A percentile compares a stretch with the other conserved stretches of the same genome.
Evolutionary conservation across 2,329 filamentous ascomycete genomes (phyloP).

Genomic region (Fusarium falciforme): DNA sequence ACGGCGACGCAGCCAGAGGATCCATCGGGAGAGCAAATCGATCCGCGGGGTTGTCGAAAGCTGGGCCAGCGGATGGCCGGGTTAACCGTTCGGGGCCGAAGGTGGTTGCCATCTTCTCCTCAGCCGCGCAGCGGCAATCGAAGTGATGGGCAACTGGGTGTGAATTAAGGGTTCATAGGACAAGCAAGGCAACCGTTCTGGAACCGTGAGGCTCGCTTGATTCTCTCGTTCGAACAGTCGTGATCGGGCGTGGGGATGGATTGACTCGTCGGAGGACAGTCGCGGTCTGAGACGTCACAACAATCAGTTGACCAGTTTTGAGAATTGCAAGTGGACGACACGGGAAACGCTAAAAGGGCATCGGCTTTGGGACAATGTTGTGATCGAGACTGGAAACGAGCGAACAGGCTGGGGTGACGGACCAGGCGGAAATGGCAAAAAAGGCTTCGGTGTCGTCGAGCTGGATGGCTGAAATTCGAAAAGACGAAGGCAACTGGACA

Average conservation of each 20-base stretch:
- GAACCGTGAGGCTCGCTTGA: conserved; percentile 17
- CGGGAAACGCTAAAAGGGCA: conserved; percentile 9
- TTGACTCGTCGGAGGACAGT: conserved; percentile 12
- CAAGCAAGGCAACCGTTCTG: conserved; percentile 14
- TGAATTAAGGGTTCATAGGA: conserved; percentile 55
- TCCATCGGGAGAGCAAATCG: conserved; percentile 38
- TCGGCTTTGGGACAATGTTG: conserved; percentile 22
- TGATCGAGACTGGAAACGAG: conserved; percentile 6
- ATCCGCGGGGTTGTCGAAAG: conserved; percentile 42
- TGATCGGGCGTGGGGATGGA: conserved; percentile 4
- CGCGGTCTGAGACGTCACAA: conserved; percentile 31
- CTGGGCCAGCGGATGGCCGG: conserved; percentile 43
- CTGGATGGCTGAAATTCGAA: conserved; percentile 39
- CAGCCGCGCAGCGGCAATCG: conserved; percentile 63
- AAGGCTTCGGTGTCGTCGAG: conserved; percentile 31
- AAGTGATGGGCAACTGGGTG: conserved; percentile 55
- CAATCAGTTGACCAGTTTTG: conserved; percentile 36
- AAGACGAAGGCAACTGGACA: conserved; percentile 42
- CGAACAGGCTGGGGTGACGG: conserved; percentile 29
- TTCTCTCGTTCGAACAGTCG: conserved; percentile 11
- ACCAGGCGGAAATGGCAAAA: conserved; percentile 36
- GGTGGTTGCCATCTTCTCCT: conserved; percentile 56
- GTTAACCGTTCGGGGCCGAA: conserved; percentile 52
- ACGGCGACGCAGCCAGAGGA: conserved; percentile 25
- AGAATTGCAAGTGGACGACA: conserved; percentile 3